Evolutionary conservation across 176 grass and related monocot genomes (phyloP).

Genomic region (Lolium rigidum): DNA sequence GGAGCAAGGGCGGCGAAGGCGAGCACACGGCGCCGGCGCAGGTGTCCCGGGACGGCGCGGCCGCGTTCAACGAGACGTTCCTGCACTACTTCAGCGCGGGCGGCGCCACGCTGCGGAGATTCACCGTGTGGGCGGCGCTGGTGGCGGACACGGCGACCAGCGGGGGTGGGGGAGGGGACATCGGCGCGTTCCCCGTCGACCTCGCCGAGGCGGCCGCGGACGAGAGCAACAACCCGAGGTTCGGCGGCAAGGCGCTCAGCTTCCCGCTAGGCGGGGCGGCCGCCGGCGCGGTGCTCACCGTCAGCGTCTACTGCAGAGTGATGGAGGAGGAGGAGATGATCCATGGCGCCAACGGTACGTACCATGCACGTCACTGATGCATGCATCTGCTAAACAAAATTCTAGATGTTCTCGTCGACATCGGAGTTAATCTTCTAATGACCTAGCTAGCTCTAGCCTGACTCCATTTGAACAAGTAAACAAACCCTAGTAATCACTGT

Average conservation of each 20-base stretch:
- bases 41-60: conserved; percentile 51
- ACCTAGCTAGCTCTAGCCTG: conserved; percentile 5
- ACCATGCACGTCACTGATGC: background rate
- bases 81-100: conserved; percentile 68
- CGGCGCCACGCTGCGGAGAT: conserved; percentile 53
- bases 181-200: conserved; percentile 80
- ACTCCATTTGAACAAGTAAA: conserved; percentile 21
- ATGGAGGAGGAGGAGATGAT: conserved; percentile 56
- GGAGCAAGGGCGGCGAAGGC: conserved; percentile 65
- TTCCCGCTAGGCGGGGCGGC: conserved; percentile 70
- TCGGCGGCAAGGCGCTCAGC: conserved; percentile 72
- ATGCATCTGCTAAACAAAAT: background rate
- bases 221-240: conserved; percentile 49
- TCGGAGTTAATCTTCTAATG: background rate
- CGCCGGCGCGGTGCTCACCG: conserved; percentile 59
- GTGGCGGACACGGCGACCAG: conserved; percentile 52
- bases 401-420: background rate
- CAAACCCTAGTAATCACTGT: background rate
- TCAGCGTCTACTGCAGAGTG: conserved; percentile 78
- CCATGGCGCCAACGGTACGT: conserved; percentile 47
- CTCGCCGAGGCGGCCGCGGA: conserved; percentile 52
- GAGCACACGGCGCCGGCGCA: conserved; percentile 72
- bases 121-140: conserved; percentile 78
- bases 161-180: conserved; percentile 47
- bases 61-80: conserved; percentile 83